Evolutionary conservation across 2,329 filamentous ascomycete species (phyloP).

Genomic region (Talaromyces funiculosus): DNA sequence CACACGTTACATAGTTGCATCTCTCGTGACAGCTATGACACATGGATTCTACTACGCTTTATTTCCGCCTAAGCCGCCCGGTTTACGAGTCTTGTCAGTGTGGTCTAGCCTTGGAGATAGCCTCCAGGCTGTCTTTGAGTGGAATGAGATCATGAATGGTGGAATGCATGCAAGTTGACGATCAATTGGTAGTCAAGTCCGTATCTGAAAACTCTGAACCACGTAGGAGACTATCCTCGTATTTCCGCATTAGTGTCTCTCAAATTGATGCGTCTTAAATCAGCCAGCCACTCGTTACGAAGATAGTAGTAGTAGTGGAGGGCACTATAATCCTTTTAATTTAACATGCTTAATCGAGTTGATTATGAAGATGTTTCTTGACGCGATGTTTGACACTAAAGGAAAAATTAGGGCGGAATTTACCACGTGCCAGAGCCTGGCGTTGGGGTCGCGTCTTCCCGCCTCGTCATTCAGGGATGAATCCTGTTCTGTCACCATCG

Average conservation of each 20-base stretch:
- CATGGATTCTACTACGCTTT: not conserved
- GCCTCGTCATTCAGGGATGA: not conserved
- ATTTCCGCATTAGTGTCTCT: not conserved
- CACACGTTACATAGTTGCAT: not conserved
- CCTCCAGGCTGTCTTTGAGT: not conserved
- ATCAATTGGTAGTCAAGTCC: not conserved
- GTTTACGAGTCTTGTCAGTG: not conserved
- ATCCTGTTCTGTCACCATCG: not conserved
- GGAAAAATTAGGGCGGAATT: not conserved
- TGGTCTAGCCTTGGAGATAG: not conserved
- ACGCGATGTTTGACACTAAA: not conserved
- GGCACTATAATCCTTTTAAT: not conserved
- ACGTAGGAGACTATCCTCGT: not conserved
- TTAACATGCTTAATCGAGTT: not conserved
- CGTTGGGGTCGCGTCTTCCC: not conserved
- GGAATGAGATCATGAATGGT: not conserved
- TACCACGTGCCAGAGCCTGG: not conserved
- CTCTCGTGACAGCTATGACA: not conserved
- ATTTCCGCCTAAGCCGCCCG: not conserved
- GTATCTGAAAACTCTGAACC: not conserved
- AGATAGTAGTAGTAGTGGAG: no score
- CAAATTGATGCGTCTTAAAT: not conserved
- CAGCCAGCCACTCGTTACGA: not conserved
- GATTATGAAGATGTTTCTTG: not conserved
- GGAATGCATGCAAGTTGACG: not conserved